Percentiles rank a stretch among this genome's conserved stretches.
These are phyloP conservation scores for Neurospora sp. DNA, from an alignment of 495 filamentous ascomycete species.

Conservation along the genomic window DNA sequence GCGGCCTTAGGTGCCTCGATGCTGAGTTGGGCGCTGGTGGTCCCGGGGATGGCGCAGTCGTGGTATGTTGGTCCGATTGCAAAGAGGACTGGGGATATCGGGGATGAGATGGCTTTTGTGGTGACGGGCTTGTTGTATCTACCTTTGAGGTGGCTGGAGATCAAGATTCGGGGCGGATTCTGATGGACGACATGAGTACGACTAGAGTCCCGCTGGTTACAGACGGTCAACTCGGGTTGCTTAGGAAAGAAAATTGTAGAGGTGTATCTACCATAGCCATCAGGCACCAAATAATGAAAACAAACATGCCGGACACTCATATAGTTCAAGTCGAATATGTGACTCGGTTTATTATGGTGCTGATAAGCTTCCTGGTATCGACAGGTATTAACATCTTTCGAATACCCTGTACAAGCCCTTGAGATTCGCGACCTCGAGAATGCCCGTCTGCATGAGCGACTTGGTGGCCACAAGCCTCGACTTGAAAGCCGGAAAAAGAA, in stretches of 20 bases:
- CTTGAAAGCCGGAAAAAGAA: slow-evolving; percentile 75
- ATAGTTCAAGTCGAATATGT: neutral
- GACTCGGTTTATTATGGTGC: neutral
- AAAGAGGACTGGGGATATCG: slow-evolving; percentile 41
- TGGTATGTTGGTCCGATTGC: slow-evolving; percentile 46
- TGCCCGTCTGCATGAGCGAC: slow-evolving; percentile 57
- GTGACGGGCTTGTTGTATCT: slow-evolving; percentile 36
- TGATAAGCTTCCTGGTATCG: neutral
- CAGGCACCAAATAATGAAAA: neutral
- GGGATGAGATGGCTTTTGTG: slow-evolving; percentile 42
- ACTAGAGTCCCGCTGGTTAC: neutral
- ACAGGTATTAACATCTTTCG: slow-evolving; percentile 64
- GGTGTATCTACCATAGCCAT: neutral
- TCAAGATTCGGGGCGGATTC: slow-evolving; percentile 16
- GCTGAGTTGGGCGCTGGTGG: slow-evolving; percentile 31
- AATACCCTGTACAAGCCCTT: slow-evolving; percentile 97
- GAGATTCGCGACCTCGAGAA: slow-evolving; percentile 85
- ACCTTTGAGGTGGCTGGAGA: slow-evolving; percentile 31
- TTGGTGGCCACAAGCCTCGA: slow-evolving; percentile 76
- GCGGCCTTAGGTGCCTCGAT: slow-evolving; percentile 29
- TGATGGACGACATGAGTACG: slow-evolving; percentile 1
- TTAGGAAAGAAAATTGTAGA: neutral
- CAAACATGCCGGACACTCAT: neutral
- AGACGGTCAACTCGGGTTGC: neutral
- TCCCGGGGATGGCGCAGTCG: slow-evolving; percentile 41